Evolutionary conservation across 1,284 basidiomycete genomes (phyloP), one percentile per base, ranked within the genome.

Genomic region (Melanopsichium pennsylvanicum): DNA sequence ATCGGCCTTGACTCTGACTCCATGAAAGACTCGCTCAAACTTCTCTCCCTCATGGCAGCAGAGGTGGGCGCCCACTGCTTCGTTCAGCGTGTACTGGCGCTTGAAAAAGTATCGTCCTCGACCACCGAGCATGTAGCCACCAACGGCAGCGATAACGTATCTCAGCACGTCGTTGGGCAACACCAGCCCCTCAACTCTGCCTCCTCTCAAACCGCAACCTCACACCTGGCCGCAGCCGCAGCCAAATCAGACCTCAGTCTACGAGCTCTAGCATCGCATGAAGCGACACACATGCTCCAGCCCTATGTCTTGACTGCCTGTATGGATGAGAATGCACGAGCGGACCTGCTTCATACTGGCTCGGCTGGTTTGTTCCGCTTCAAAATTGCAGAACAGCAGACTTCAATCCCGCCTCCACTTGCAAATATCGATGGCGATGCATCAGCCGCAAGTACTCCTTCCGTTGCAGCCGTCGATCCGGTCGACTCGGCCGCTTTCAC

Each of bases 1-100:
- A 70, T 76, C 21, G 78, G 78, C 2, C 67, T 79, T 27, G 62
- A 72, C 21, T 35, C 50, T 0, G 55, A 62, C 23, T 70, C 76
- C 33, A 76, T 80, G 74, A 66, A 69, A 31, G 67, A 74, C 31
- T 75, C 70, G 25, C 58, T 80, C 33, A 48, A 69, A 35, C 61
- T 75, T 7, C 58, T 80, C 12, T 64, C 59, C 9, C 48, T 72
- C 32, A 78, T 80, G 70, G 76, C 74, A 1, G 45, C 56, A 13
- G 61, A 73, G 23, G 67, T 80, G 9, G 72, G 70, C 4, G 72
- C 76, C 6, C 19, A 8, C 16, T 69, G 66, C 31, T 36, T 55
- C 9, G 59, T 69, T 0, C 59, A 62, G 39, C 54, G 66, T 4
- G 66, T 62, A 7, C 40, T 69, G 1, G 52, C 59, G 5, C 35